Evolutionary conservation across 1,284 basidiomycete species (phyloP).

Genomic region (Garcileccinum viscosum): DNA sequence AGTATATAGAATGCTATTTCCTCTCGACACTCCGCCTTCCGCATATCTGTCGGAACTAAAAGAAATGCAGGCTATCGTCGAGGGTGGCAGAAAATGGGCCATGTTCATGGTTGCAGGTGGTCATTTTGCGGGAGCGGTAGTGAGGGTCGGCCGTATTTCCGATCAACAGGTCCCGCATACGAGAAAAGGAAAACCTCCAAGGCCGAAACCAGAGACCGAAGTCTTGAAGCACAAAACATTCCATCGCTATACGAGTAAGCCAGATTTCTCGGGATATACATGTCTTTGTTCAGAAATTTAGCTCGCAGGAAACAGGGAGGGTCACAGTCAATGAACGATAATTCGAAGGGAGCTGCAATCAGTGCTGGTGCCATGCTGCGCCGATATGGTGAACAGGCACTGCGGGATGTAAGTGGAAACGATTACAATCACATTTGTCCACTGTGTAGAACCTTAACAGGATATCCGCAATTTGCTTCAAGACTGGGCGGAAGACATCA

Average conservation of each 20-base stretch:
- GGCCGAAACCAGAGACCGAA: slow-evolving; percentile 71
- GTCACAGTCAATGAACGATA: slow-evolving; percentile 91
- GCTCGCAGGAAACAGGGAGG: slow-evolving; percentile 98
- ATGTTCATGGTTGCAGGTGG: slow-evolving; percentile 97
- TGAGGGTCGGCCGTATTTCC: slow-evolving; percentile 66
- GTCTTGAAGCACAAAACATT: slow-evolving; percentile 95
- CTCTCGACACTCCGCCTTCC: slow-evolving; percentile 48
- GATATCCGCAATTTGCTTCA: slow-evolving; percentile 84
- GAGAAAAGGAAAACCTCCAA: slow-evolving; percentile 65
- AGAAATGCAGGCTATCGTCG: slow-evolving; percentile 67
- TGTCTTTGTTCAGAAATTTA: slow-evolving; percentile 38
- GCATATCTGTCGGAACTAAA: slow-evolving; percentile 65
- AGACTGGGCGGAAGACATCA: slow-evolving; percentile 87
- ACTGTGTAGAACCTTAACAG: slow-evolving; percentile 42
- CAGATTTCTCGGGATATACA: background rate
- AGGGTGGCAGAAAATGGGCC: slow-evolving; percentile 83
- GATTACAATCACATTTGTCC: background rate
- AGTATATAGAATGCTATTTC: slow-evolving; percentile 81
- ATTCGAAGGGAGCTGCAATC: slow-evolving; percentile 90
- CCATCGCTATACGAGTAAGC: slow-evolving; percentile 95
- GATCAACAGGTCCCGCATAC: slow-evolving; percentile 43
- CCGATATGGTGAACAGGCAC: slow-evolving; percentile 92
- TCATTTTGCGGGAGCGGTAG: slow-evolving; percentile 94
- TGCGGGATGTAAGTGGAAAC: slow-evolving; percentile 75
- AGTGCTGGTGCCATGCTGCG: slow-evolving; percentile 95